Evolutionary conservation across 2,329 filamentous ascomycete genomes (phyloP), one percentile per base, ranked within the genome.

Genomic region (Tolypocladium tundrense): DNA sequence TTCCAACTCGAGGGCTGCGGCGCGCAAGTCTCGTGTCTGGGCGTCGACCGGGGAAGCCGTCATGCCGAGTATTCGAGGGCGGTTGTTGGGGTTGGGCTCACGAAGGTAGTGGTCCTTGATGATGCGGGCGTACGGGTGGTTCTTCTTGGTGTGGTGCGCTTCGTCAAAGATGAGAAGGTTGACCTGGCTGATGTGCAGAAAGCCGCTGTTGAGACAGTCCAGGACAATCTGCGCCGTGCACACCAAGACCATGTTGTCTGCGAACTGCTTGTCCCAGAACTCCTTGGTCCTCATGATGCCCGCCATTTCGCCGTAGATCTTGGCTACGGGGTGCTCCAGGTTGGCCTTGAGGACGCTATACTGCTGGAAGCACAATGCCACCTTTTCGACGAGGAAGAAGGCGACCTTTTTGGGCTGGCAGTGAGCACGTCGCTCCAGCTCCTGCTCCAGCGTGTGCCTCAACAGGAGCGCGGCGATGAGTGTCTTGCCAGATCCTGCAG

Each of bases 111-210:
- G 91, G 59, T 96, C 88, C 65, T 89, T 91, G 73, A 99, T 90
- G 59, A 99, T 94, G 35, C 84, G 82, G 24, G 93, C 90, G 68
- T 96, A 99, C 0, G 90, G 82, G 66, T 99, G 94, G 55, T 91
- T 88, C 70, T 93, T 95, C 73, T 99, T 99, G 0, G 93, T 86
- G 67, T 97, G 94, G 66, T 99, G 94, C 7, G 92, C 94, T 72
- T 99, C 94, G 66, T 99, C 94, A 63, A 99, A 96, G 60, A 97
- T 86, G 42, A 99, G 77, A 1, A 99, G 80, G 66, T 93, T 97
- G 70, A 97, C 91, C 64, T 88, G 84, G 21, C 83, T 76, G 75
- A 99, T 96, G 11, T 73, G 81, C 59, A 97, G 81, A 71, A 91
- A 95, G 0, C 88, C 87, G 65, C 88, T 88, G 62, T 86, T 82